Evolutionary conservation across 2,329 filamentous ascomycete species (phyloP).

Genomic region (Pseudogymnoascus verrucosus): DNA sequence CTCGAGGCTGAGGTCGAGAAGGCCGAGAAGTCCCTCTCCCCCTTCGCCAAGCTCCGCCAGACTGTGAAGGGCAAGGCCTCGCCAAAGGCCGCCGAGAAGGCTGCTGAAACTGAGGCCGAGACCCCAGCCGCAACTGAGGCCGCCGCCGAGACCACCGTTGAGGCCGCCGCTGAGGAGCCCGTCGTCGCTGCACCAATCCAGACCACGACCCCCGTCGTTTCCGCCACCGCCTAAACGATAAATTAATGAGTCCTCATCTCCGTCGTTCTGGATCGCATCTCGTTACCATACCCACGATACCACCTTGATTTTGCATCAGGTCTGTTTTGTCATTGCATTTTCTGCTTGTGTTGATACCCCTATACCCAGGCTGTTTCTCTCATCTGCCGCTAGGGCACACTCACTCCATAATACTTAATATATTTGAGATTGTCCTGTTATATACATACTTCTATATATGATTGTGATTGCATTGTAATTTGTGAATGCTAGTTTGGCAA

Average conservation of each 20-base stretch:
- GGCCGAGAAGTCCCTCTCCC: constrained; percentile 24
- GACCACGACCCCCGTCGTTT: constrained; percentile 23
- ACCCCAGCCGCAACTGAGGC: constrained; percentile 18
- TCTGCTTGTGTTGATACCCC: constrained; percentile 31
- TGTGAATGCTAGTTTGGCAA: background rate
- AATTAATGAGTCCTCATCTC: constrained; percentile 4
- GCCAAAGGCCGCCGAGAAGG: constrained; percentile 30
- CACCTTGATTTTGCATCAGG: constrained; percentile 30
- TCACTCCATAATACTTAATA: constrained; percentile 30
- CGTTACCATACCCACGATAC: constrained; percentile 29
- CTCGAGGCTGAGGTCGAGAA: constrained; percentile 37
- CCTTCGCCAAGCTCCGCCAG: constrained; percentile 29
- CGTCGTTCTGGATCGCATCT: constrained; percentile 8
- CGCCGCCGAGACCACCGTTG: constrained; percentile 12
- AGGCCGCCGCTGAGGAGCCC: constrained; percentile 14
- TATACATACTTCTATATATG: background rate
- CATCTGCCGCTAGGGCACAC: constrained; percentile 31
- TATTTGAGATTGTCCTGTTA: constrained; percentile 10
- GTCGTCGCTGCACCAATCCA: constrained; percentile 16
- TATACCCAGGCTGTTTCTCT: constrained; percentile 32
- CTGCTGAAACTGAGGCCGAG: constrained; percentile 21
- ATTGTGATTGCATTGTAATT: background rate
- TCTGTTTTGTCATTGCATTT: constrained; percentile 23
- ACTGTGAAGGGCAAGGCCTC: constrained; percentile 27
- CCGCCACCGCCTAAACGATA: constrained; percentile 25